phyloP scores from a whole-genome alignment of 164 flowering plant genomes.

The Magnolia changhungtana region DNA sequence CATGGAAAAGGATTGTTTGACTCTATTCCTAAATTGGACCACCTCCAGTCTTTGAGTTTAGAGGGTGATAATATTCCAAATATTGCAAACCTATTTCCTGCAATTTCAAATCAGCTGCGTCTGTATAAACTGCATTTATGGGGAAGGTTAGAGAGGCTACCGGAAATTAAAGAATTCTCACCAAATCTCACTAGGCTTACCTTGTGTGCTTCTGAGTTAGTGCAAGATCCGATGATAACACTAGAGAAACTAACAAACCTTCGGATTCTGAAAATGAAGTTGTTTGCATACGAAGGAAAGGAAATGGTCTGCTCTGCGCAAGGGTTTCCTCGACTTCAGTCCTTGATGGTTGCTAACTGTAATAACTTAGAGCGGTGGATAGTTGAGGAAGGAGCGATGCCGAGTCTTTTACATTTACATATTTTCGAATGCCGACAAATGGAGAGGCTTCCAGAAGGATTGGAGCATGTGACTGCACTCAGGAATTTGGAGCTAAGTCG shows the following conservation, averaged over 20 bases:
- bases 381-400: background rate
- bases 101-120: background rate
- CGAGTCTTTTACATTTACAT: background rate
- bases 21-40: background rate
- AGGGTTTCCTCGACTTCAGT: background rate
- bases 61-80: too few relatives aligned
- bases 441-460: background rate
- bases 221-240: background rate
- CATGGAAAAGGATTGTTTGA: background rate
- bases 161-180: background rate
- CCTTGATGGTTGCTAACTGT: rapidly evolving
- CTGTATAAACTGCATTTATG: rapidly evolving
- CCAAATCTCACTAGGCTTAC: background rate
- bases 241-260: background rate
- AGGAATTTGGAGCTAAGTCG: too few relatives aligned
- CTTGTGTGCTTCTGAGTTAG: background rate
- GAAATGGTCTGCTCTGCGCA: background rate
- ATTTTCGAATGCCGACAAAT: rapidly evolving
- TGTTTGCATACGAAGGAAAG: rapidly evolving
- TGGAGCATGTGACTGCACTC: background rate
- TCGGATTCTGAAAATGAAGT: background rate
- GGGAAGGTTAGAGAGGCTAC: background rate
- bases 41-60: background rate
- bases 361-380: background rate
- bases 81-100: background rate